phyloP scores from a whole-genome alignment of 176 grass and related monocot species.

The Avena eriantha region DNA sequence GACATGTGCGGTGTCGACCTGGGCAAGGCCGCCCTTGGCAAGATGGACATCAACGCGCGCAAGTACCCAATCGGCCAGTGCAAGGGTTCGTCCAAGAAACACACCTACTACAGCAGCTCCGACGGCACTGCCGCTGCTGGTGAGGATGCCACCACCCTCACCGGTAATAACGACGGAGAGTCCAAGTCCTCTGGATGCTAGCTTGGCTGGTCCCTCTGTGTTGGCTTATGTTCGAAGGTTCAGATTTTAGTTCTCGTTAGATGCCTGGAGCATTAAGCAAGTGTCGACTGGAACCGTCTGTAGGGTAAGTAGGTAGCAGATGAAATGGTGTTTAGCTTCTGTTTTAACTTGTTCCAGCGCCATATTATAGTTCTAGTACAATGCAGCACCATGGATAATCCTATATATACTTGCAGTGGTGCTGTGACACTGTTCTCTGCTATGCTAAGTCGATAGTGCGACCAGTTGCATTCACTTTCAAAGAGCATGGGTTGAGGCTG shows the following conservation, averaged over 20 bases:
- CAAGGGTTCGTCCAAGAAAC: conserved; percentile 87
- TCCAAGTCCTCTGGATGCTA: not conserved
- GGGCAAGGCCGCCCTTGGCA: conserved; percentile 70
- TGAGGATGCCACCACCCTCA: not conserved
- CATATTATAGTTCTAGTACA: not conserved
- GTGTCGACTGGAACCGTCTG: conserved; percentile 21
- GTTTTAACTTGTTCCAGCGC: conserved; percentile 18
- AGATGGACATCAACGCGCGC: conserved; percentile 78
- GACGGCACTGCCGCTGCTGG: not conserved
- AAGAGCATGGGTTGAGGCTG: too few species aligned
- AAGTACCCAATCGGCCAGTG: conserved; percentile 78
- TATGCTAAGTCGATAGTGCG: not conserved
- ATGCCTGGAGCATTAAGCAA: conserved; percentile 16
- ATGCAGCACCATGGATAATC: conserved; percentile 1
- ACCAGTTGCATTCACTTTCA: too few species aligned
- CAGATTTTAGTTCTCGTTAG: conserved; percentile 24
- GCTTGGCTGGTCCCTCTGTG: conserved; percentile 27
- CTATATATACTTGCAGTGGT: conserved; percentile 37
- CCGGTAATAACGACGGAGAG: not conserved
- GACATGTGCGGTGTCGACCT: conserved; percentile 87
- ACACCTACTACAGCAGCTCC: conserved; percentile 46
- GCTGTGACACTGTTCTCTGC: conserved; percentile 14
- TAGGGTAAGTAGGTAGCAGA: conserved; percentile 29
- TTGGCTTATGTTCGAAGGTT: conserved; percentile 19
- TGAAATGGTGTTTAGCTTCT: conserved; percentile 35